Evolutionary conservation across 1,139 yeast genomes (phyloP).

Genomic region (Groenewaldozyma auringiensis): DNA sequence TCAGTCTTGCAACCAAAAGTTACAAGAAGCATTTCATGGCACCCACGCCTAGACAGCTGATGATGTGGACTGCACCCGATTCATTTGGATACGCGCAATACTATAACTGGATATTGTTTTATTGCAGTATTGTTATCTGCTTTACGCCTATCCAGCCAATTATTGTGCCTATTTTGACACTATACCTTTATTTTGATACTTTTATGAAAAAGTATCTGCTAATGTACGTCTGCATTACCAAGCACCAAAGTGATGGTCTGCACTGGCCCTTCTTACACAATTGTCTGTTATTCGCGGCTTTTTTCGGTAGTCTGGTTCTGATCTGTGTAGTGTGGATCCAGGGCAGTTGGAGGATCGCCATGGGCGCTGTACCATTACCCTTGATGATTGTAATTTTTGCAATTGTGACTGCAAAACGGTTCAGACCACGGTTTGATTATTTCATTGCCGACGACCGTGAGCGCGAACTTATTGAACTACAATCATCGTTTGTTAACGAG

Average conservation of each 20-base stretch:
- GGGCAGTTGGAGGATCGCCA: slow-evolving; percentile 31
- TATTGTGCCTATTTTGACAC: slow-evolving; percentile 30
- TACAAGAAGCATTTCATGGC: slow-evolving; percentile 25
- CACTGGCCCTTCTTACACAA: slow-evolving; percentile 35
- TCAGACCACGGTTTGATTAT: slow-evolving; percentile 26
- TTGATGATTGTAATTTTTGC: slow-evolving; percentile 28
- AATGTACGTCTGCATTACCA: slow-evolving; percentile 33
- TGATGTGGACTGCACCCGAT: slow-evolving; percentile 33
- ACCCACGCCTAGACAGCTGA: slow-evolving; percentile 34
- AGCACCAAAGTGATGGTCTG: slow-evolving; percentile 34
- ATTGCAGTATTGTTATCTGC: slow-evolving; percentile 33
- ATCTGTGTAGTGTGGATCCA: slow-evolving; percentile 36
- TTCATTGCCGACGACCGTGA: slow-evolving; percentile 25
- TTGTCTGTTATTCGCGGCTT: slow-evolving; percentile 30
- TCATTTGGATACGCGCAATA: slow-evolving; percentile 31
- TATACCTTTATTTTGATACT: slow-evolving; percentile 28
- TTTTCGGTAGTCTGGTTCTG: slow-evolving; percentile 32
- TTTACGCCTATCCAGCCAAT: slow-evolving; percentile 37
- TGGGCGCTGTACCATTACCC: slow-evolving; percentile 29
- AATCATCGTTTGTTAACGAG: slow-evolving; percentile 5
- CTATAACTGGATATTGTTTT: slow-evolving; percentile 33
- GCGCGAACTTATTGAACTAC: slow-evolving; percentile 18
- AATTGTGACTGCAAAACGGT: slow-evolving; percentile 16
- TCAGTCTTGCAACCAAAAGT: slow-evolving; percentile 25
- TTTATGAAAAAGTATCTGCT: slow-evolving; percentile 33